Base-by-base conservation (phyloP, 2,329 filamentous ascomycete genomes). In the Aurifilum marmelostoma region DNA sequence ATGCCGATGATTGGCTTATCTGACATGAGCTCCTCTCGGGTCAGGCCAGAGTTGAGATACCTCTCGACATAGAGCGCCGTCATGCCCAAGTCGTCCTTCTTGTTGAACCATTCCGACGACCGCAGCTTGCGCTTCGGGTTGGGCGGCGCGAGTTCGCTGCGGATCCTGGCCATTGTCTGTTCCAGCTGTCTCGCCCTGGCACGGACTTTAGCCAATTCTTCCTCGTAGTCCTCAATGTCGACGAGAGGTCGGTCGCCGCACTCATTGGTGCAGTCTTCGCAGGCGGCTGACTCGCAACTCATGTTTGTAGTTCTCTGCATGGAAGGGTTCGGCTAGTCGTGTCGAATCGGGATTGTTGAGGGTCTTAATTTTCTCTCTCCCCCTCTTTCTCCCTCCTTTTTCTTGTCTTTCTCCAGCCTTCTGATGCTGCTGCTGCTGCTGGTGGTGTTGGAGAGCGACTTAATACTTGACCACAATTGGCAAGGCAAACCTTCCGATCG, bases 1-100 rank as follows among this genome's bases (percentile, higher is more conserved):
- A 85, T 85, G 56, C 83, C 83, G 71, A 85, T 83, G 71, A 85
- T 82, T 27, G 83, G 83, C 72, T 82, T 84, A 1, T 80, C 81
- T 1, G 81, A 82, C 74, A 80, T 80, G 32, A 85, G 77, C 74
- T 85, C 83, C 69, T 84, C 82, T 37, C 78, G 75, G 1, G 83
- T 85, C 59, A 85, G 74, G 9, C 83, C 83, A 65, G 81, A 84
- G 75, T 85, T 85, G 71, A 85, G 78, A 70, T 83, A 84, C 39
- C 83, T 80, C 72, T 85, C 83, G 67, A 83, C 79, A 73, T 85
- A 85, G 39, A 84, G 74, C 12, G 81, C 80, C 21, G 63, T 71
- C 47, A 71, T 69, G 32, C 43, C 59, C 27, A 66, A 67, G 60
- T 83, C 79, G 54, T 76, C 77, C 43, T 80, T 75, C 47, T 79